These are phyloP conservation scores for Plasmodium yoelii DNA, from an alignment of 169 alveolate species.

Conservation along the genomic window DNA sequence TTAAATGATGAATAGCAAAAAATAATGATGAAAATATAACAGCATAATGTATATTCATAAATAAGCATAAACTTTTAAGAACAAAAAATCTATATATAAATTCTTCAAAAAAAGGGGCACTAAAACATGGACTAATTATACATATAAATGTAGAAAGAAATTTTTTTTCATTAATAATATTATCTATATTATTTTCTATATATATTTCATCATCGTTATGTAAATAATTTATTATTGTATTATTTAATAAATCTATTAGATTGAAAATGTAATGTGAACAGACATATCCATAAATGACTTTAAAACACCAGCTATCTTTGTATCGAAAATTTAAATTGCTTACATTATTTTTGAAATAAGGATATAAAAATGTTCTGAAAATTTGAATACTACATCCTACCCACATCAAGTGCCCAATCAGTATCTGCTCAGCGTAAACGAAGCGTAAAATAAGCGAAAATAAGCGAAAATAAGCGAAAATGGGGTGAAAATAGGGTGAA, in stretches of 20 bases:
- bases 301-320: slow-evolving; percentile 33
- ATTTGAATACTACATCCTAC: slow-evolving; percentile 52
- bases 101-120: slow-evolving; percentile 77
- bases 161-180: slow-evolving; percentile 57
- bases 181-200: slow-evolving; percentile 55
- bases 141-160: slow-evolving; percentile 60
- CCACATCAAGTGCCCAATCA: slow-evolving; percentile 68
- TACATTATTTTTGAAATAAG: slow-evolving; percentile 37
- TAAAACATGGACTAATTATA: slow-evolving; percentile 69
- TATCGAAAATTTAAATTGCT: slow-evolving; percentile 68
- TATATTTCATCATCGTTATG: slow-evolving; percentile 18
- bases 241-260: slow-evolving; percentile 43
- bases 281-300: slow-evolving; percentile 55
- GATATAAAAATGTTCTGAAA: slow-evolving; percentile 23
- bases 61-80: slow-evolving; percentile 58
- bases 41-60: slow-evolving; percentile 72
- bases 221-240: slow-evolving; percentile 40
- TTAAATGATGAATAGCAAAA: slow-evolving; percentile 72
- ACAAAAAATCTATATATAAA: slow-evolving; percentile 71
- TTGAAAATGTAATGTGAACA: slow-evolving; percentile 55
- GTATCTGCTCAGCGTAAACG: slow-evolving; percentile 14
- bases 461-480: neutral
- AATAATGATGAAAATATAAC: slow-evolving; percentile 54
- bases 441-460: slow-evolving; percentile 1
- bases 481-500: too few relatives aligned